Percentiles rank a stretch among this genome's conserved stretches.
Conservation (phyloP, 257 asterid species). For the Pogostemon cablin region DNA sequence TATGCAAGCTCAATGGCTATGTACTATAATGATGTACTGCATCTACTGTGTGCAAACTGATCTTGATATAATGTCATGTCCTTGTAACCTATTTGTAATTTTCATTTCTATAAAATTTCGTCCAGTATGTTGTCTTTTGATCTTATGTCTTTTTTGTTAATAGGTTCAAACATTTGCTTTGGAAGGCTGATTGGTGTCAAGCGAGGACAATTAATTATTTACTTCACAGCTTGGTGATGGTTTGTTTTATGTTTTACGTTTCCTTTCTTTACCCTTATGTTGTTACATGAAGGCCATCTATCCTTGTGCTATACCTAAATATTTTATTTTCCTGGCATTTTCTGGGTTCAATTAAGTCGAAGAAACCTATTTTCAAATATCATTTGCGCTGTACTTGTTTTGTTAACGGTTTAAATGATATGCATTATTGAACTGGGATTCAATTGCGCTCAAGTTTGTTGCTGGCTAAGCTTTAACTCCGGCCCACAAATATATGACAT, state of each 20-base stretch:
- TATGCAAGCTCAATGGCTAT: conserved; percentile 7
- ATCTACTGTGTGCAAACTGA: neutral
- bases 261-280: conserved; percentile 3
- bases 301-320: neutral
- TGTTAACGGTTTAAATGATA: neutral
- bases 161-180: conserved; percentile 75
- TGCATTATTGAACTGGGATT: neutral
- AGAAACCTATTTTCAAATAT: neutral
- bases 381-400: neutral
- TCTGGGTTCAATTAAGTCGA: neutral
- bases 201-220: conserved; percentile 24
- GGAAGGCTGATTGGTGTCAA: conserved; percentile 60
- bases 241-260: conserved; percentile 25
- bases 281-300: neutral
- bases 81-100: conserved; percentile 13
- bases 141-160: conserved; percentile 35
- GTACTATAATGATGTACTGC: neutral
- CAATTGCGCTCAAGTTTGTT: neutral
- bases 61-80: conserved; percentile 6
- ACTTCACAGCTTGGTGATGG: conserved; percentile 38
- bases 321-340: neutral
- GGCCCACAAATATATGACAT: neutral
- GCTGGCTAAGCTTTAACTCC: neutral
- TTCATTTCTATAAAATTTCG: conserved; percentile 9
- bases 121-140: conserved; percentile 7